phyloP scores from a whole-genome alignment of 768 basidiomycete genomes.

The Exidia glandulosa region DNA sequence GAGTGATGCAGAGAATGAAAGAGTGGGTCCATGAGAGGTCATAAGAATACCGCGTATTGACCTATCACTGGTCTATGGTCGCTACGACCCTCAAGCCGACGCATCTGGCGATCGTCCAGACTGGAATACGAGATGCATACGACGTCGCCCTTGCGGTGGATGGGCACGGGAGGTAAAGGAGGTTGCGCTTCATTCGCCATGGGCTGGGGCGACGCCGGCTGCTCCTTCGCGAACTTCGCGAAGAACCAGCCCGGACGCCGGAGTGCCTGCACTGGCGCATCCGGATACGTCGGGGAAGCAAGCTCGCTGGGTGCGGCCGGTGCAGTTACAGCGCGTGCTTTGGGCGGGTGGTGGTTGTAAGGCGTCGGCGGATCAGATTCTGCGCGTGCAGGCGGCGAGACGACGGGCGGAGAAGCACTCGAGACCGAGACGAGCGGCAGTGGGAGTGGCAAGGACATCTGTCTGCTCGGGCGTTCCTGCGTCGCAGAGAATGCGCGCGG shows the following conservation, averaged over 20 bases:
- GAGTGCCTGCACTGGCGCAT: background rate
- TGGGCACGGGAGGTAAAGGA: slow-evolving; percentile 11
- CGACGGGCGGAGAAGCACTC: background rate
- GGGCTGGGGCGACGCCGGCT: background rate
- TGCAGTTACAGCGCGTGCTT: background rate
- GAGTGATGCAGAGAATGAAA: background rate
- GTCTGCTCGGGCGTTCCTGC: background rate
- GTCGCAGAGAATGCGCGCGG: background rate
- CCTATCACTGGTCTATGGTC: slow-evolving; percentile 85
- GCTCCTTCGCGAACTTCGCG: background rate
- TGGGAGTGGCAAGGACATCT: background rate
- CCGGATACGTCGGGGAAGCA: background rate
- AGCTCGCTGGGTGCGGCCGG: background rate
- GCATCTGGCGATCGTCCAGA: slow-evolving; percentile 66
- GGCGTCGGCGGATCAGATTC: background rate
- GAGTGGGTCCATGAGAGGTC: slow-evolving; percentile 5
- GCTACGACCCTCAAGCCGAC: slow-evolving; percentile 61
- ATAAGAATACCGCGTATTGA: slow-evolving; percentile 60
- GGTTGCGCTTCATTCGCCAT: background rate
- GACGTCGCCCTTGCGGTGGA: slow-evolving; percentile 53
- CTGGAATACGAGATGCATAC: slow-evolving; percentile 62
- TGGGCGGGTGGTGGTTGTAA: background rate
- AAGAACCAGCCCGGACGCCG: background rate
- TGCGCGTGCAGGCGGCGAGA: background rate
- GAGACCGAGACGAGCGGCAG: background rate